phyloP scores from a whole-genome alignment of 495 filamentous ascomycete species.

The Hypoxylon subgilvum region DNA sequence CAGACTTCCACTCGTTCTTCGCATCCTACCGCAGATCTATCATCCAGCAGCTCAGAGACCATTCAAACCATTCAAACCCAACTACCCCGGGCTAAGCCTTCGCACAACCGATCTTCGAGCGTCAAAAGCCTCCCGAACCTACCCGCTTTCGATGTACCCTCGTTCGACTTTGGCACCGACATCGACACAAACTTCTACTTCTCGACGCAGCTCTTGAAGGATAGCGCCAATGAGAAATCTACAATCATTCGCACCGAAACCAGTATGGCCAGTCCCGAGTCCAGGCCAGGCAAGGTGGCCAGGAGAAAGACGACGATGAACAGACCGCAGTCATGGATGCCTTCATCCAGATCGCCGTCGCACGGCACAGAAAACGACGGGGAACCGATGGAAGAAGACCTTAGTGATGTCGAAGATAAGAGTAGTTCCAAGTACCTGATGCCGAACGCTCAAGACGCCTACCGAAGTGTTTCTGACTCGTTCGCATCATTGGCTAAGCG shows the following conservation, averaged over 20 bases:
- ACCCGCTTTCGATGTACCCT: conserved; percentile 51
- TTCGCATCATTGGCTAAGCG: conserved; percentile 70
- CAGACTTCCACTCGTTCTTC: conserved; percentile 36
- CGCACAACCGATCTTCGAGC: conserved; percentile 32
- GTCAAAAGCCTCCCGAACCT: conserved; percentile 46
- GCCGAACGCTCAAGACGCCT: conserved; percentile 36
- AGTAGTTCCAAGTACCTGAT: conserved; percentile 8
- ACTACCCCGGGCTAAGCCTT: conserved; percentile 11
- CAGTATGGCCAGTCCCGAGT: conserved; percentile 25
- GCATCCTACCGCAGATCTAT: conserved; percentile 44
- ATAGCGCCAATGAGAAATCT: conserved; percentile 36
- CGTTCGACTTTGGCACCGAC: conserved; percentile 50
- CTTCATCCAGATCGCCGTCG: conserved; percentile 49
- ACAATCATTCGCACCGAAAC: conserved; percentile 22
- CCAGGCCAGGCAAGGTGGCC: conserved; percentile 39
- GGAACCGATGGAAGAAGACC: conserved; percentile 28
- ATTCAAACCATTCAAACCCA: conserved; percentile 15
- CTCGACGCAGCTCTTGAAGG: conserved; percentile 24
- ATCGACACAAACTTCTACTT: conserved; percentile 48
- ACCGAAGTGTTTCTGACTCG: conserved; percentile 62
- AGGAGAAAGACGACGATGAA: conserved; percentile 49
- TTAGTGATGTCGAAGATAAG: background rate
- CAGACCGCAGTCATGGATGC: conserved; percentile 54
- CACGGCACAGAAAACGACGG: conserved; percentile 32
- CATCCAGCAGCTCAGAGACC: conserved; percentile 27